phyloP scores from a whole-genome alignment of 495 filamentous ascomycete species.

The Hypoxylon crocopeplum region DNA sequence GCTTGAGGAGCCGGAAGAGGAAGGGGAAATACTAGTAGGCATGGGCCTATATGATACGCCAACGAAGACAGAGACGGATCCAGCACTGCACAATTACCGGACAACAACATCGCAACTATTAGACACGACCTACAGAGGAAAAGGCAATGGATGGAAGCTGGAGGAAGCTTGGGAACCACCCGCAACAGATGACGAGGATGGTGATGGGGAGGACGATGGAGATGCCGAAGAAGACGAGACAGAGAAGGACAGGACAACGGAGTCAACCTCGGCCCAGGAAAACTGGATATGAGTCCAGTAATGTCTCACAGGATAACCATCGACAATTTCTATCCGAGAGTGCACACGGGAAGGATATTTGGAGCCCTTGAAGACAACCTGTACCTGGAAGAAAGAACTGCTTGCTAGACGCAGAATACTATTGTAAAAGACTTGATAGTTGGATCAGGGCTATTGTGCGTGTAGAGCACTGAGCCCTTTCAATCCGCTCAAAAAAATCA shows the following conservation, averaged over 20 bases:
- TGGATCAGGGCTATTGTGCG: constrained; percentile 4
- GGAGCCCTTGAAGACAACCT: constrained; percentile 12
- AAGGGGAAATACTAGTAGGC: constrained; percentile 76
- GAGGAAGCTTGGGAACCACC: constrained; percentile 85
- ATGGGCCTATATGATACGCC: constrained; percentile 84
- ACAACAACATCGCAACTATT: constrained; percentile 58
- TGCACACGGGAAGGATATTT: constrained; percentile 4
- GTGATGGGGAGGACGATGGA: constrained; percentile 53
- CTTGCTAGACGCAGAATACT: not conserved
- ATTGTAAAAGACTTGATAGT: constrained; percentile 21
- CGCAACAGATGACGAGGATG: constrained; percentile 63
- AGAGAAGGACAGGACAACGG: constrained; percentile 26
- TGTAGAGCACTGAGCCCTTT: not conserved
- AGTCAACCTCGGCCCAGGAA: constrained; percentile 38
- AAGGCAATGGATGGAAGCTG: constrained; percentile 79
- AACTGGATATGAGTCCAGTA: constrained; percentile 35
- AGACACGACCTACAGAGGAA: constrained; percentile 45
- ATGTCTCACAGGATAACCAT: constrained; percentile 1
- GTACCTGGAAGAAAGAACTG: constrained; percentile 9
- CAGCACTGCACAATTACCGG: constrained; percentile 52
- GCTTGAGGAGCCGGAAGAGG: constrained; percentile 51
- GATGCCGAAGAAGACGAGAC: constrained; percentile 38
- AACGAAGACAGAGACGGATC: constrained; percentile 50
- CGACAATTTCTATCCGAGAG: not conserved
- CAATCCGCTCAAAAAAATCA: constrained; percentile 21